Conservation (phyloP, 192 early-diverging fungal species). For the Coemansia sp. region DNA sequence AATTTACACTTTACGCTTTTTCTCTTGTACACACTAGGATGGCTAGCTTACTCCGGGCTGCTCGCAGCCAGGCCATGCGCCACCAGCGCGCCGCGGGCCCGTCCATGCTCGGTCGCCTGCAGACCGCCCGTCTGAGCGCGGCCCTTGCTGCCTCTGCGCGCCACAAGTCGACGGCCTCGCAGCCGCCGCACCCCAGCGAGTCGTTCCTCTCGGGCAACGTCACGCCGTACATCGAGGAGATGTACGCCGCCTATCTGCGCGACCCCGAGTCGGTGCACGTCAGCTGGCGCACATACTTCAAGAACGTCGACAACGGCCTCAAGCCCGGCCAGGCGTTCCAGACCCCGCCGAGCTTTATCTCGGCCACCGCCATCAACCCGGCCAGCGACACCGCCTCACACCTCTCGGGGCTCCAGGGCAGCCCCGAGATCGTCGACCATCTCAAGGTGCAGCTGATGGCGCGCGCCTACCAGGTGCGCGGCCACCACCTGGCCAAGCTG, state of each 20-base stretch:
- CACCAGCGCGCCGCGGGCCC: constrained; percentile 23
- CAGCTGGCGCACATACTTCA: constrained; percentile 97
- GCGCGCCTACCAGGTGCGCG: constrained; percentile 94
- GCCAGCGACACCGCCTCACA: constrained; percentile 52
- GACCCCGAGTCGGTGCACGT: constrained; percentile 90
- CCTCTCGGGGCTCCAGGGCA: constrained; percentile 49
- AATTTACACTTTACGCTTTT: too few species aligned
- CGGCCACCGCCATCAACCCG: constrained; percentile 59
- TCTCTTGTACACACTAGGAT: too few species aligned
- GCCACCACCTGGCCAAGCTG: constrained; percentile 92
- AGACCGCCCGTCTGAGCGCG: constrained; percentile 6
- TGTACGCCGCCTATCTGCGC: constrained; percentile 90
- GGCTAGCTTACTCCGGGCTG: constrained; percentile 48
- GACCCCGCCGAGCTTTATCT: constrained; percentile 76
- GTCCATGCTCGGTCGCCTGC: constrained; percentile 15
- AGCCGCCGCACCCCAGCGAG: constrained; percentile 59
- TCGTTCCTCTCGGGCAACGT: constrained; percentile 85
- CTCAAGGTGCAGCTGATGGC: constrained; percentile 97
- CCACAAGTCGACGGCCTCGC: constrained; percentile 31
- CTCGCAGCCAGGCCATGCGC: constrained; percentile 47
- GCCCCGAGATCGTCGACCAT: constrained; percentile 87
- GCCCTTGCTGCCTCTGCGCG: constrained; percentile 5
- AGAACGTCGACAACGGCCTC: constrained; percentile 65
- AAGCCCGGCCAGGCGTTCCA: constrained; percentile 70
- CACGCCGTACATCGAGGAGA: constrained; percentile 87